Base-by-base conservation (phyloP, 345 rosid genomes). In the Syzygium aromaticum region DNA sequence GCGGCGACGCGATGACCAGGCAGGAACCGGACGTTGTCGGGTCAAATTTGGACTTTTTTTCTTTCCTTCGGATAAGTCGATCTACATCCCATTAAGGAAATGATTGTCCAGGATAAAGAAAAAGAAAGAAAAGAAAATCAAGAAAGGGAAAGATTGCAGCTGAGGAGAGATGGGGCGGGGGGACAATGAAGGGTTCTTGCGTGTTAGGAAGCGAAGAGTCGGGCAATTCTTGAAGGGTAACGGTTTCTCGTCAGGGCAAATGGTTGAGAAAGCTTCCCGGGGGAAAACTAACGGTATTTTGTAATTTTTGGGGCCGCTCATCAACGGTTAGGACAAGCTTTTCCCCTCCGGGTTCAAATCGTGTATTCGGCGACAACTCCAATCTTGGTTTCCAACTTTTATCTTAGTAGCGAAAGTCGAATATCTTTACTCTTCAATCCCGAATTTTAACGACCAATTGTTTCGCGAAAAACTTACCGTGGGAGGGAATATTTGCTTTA, bases 1-100 rank as follows among this genome's bases (percentile, higher is more conserved):
- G 28, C 90, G 86, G 89, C 86, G 91, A 87, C 43, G 78, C 77
- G 63, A 63, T 80, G 85, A 86, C 91, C 7, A 87, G 86, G 77
- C 89, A 57, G 82, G 82, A 85, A 84, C 54, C 84, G 84, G 86
- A 61, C 73, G 83, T 25, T 67, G 78, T 17, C 3, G 46, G 78
- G 46, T 67, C 78, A 1, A 1, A 67, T 67, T 8, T 8, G 77
- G 86, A 30, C 17, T 27, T 84, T 52, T 11, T 6, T 11, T 52
- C 64, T 52, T 9, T 61, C 73, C 28, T 63, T 63, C 16, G 40
- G 19, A 30, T 63, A 14, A 63, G 77, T 63, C 40, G 8, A 15
- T 28, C 9, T 15, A 28, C 11, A 63, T 63, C 28, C 77, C 77
- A 28, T 28, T 63, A 6, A 14, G 19, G 77, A 64, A 17, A 64